Percentiles rank a stretch among this genome's conserved stretches.
phyloP scores from a whole-genome alignment of 371 early-diverging fungal species.

The Aphelidium insulamus region DNA sequence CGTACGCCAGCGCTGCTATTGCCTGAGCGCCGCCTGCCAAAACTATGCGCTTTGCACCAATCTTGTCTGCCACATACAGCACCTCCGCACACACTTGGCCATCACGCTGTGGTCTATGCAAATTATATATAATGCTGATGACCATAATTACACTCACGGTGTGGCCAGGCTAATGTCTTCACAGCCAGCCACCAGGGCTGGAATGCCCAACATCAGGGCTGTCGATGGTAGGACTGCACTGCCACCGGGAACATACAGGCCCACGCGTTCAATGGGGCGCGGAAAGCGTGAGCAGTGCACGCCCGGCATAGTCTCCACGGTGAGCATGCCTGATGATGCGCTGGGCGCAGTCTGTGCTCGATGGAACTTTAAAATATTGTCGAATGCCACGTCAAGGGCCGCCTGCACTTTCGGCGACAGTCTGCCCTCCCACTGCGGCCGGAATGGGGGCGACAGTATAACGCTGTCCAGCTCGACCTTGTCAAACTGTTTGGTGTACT shows the following conservation, averaged over 20 bases:
- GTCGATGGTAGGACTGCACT: constrained; percentile 88
- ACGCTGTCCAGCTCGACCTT: constrained; percentile 39
- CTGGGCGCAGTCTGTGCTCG: constrained; percentile 69
- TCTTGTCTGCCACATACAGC: constrained; percentile 89
- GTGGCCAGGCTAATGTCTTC: constrained; percentile 84
- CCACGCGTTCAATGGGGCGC: constrained; percentile 85
- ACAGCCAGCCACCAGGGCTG: constrained; percentile 93
- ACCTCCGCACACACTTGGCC: constrained; percentile 85
- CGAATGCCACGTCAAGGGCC: constrained; percentile 85
- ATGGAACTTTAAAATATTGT: constrained; percentile 81
- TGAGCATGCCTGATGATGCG: too few relatives aligned
- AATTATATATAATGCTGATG: too few relatives aligned
- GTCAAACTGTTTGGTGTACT: constrained; percentile 76
- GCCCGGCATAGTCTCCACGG: constrained; percentile 91
- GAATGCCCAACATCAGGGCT: constrained; percentile 87
- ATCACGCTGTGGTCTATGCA: constrained; percentile 68
- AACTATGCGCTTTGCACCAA: constrained; percentile 73
- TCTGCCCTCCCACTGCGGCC: constrained; percentile 26
- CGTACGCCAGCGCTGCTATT: constrained; percentile 94
- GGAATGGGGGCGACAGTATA: constrained; percentile 69
- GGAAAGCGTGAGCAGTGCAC: constrained; percentile 75
- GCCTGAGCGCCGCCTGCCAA: constrained; percentile 95
- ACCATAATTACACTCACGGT: too few relatives aligned
- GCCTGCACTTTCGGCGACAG: constrained; percentile 37
- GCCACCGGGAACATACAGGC: constrained; percentile 95